Conservation (phyloP, 2,329 filamentous ascomycete species). For the Phyllosticta capitalensis region DNA sequence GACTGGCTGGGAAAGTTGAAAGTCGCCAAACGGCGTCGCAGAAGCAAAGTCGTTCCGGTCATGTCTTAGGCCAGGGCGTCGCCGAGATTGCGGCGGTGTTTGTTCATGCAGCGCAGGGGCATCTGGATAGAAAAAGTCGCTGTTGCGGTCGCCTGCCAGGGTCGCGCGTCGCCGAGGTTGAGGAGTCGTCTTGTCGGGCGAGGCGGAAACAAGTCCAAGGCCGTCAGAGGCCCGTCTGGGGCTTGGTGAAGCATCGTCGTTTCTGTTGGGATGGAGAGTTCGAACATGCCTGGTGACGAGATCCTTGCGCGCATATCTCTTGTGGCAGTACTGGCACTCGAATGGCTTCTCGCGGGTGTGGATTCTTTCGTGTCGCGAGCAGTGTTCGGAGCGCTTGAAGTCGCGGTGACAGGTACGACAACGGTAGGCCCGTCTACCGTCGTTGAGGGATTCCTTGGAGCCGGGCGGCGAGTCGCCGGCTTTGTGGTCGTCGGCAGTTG, state of each 20-base stretch:
- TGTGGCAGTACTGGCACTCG: slow-evolving; percentile 24
- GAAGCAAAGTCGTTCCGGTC: background rate
- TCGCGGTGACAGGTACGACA: slow-evolving; percentile 22
- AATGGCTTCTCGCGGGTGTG: slow-evolving; percentile 27
- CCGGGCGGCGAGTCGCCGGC: background rate
- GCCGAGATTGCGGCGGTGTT: background rate
- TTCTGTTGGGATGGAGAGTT: slow-evolving; percentile 20
- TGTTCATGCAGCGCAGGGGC: background rate
- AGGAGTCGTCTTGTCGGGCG: background rate
- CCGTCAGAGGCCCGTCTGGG: background rate
- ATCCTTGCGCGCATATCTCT: slow-evolving; percentile 27
- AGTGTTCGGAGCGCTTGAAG: slow-evolving; percentile 29
- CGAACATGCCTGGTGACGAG: slow-evolving; percentile 28
- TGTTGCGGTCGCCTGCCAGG: background rate
- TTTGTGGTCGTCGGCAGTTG: background rate
- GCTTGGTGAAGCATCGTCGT: background rate
- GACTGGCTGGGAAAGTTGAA: background rate
- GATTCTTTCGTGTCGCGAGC: slow-evolving; percentile 25
- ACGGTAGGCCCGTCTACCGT: slow-evolving; percentile 12
- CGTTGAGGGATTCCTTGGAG: background rate
- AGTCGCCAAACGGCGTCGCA: background rate
- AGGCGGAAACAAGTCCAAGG: background rate
- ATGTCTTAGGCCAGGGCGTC: background rate
- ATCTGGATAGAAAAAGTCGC: background rate
- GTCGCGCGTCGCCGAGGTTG: background rate